Evolutionary conservation across 2,329 filamentous ascomycete genomes (phyloP).

Genomic region (Thelonectria olida): DNA sequence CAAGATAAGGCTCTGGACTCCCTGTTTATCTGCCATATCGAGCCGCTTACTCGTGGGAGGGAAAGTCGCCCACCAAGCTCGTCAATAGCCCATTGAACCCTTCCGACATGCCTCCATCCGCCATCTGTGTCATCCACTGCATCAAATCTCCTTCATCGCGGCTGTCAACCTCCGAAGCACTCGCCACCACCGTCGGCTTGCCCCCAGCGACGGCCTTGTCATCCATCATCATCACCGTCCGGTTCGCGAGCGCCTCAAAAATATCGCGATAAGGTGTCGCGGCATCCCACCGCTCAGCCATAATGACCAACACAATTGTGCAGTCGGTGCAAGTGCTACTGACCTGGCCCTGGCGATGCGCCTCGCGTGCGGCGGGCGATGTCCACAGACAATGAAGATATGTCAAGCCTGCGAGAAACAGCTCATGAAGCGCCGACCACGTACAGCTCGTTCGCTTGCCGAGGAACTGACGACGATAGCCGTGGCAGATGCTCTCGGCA

Average conservation of each 20-base stretch:
- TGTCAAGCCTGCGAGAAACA: slow-evolving; percentile 21
- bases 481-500: slow-evolving; percentile 22
- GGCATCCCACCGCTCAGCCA: slow-evolving; percentile 43
- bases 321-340: slow-evolving; percentile 43
- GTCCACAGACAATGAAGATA: slow-evolving; percentile 45
- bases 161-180: not conserved
- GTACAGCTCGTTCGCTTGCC: slow-evolving; percentile 22
- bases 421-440: slow-evolving; percentile 17
- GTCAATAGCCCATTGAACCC: not conserved
- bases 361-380: slow-evolving; percentile 24
- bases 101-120: not conserved
- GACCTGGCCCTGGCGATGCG: slow-evolving; percentile 20
- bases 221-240: slow-evolving; percentile 34
- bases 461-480: slow-evolving; percentile 30
- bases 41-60: too few relatives aligned
- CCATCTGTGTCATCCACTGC: not conserved
- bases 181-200: not conserved
- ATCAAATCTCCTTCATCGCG: not conserved
- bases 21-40: too few relatives aligned
- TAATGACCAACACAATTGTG: slow-evolving; percentile 43
- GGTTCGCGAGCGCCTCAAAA: slow-evolving; percentile 42
- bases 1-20: too few relatives aligned
- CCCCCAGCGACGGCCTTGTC: not conserved
- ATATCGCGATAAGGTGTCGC: slow-evolving; percentile 46
- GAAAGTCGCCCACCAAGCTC: not conserved